Evolutionary conservation across 139 green algal species (phyloP).

Genomic region (Trebouxia sp.): DNA sequence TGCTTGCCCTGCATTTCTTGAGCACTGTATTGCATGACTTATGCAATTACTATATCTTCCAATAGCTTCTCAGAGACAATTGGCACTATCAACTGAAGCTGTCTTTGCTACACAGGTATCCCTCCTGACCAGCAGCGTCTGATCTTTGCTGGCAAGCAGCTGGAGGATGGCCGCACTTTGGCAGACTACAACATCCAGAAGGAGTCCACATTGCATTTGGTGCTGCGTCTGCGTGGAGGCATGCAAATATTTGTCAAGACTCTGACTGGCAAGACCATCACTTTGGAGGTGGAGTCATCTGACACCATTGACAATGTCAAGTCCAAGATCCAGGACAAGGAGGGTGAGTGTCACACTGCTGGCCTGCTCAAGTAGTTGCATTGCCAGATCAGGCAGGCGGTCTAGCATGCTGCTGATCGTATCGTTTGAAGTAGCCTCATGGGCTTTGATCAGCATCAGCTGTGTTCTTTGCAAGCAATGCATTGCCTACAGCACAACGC

Average conservation of each 20-base stretch:
- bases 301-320: constrained; percentile 91
- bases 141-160: constrained; percentile 96
- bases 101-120: constrained; percentile 63
- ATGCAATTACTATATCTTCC: no score
- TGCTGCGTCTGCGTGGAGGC: constrained; percentile 86
- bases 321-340: constrained; percentile 69
- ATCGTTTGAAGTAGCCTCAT: no score
- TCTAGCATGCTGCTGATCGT: no score
- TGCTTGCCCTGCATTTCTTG: no score
- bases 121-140: constrained; percentile 93
- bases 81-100: no score
- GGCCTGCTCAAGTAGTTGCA: background rate
- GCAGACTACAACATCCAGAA: constrained; percentile 97
- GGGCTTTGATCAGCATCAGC: no score
- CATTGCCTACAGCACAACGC: no score
- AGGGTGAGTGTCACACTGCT: constrained; percentile 56
- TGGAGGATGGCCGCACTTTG: constrained; percentile 91
- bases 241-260: constrained; percentile 91
- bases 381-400: no score
- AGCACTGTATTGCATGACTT: no score
- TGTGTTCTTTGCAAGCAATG: no score
- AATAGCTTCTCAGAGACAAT: no score
- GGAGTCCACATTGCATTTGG: constrained; percentile 87
- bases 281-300: constrained; percentile 35
- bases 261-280: constrained; percentile 92